Conservation (phyloP, 1,139 yeast genomes). For the Spathaspora sp. region DNA sequence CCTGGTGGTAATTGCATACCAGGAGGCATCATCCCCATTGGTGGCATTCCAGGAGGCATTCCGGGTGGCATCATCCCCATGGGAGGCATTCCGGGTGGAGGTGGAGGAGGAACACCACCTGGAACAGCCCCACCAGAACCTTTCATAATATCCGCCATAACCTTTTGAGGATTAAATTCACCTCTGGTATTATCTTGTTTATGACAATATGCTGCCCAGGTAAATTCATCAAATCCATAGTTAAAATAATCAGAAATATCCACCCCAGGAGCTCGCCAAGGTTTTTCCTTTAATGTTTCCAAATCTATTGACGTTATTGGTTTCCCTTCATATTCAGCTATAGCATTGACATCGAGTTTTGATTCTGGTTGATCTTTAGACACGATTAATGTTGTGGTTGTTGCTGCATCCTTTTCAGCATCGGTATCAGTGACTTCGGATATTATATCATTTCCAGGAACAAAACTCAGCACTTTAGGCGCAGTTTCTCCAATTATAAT, state of each 20-base stretch:
- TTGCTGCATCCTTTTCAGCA: conserved; percentile 16
- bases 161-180: conserved; percentile 67
- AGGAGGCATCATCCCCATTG: conserved; percentile 20
- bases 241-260: conserved; percentile 93
- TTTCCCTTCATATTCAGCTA: conserved; percentile 78
- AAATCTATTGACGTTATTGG: conserved; percentile 84
- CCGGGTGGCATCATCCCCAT: conserved; percentile 9
- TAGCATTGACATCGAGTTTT: conserved; percentile 70
- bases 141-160: conserved; percentile 44
- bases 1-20: conserved; percentile 19
- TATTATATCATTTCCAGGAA: conserved; percentile 22
- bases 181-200: conserved; percentile 83
- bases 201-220: conserved; percentile 92
- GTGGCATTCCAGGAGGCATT: conserved; percentile 14
- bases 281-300: conserved; percentile 85
- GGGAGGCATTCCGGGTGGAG: conserved; percentile 12
- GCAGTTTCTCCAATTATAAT: conserved; percentile 30
- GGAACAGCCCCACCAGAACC: conserved; percentile 18
- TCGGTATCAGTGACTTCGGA: conserved; percentile 48
- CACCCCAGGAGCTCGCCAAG: conserved; percentile 98
- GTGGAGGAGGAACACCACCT: conserved; percentile 6
- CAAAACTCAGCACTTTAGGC: conserved; percentile 24
- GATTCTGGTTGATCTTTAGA: conserved; percentile 35
- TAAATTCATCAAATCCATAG: conserved; percentile 92
- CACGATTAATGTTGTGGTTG: conserved; percentile 33